A percentile compares a stretch with the other conserved stretches of the same genome.
phyloP scores from a whole-genome alignment of 2,329 filamentous ascomycete genomes.

The Fusarium liriodendri region DNA sequence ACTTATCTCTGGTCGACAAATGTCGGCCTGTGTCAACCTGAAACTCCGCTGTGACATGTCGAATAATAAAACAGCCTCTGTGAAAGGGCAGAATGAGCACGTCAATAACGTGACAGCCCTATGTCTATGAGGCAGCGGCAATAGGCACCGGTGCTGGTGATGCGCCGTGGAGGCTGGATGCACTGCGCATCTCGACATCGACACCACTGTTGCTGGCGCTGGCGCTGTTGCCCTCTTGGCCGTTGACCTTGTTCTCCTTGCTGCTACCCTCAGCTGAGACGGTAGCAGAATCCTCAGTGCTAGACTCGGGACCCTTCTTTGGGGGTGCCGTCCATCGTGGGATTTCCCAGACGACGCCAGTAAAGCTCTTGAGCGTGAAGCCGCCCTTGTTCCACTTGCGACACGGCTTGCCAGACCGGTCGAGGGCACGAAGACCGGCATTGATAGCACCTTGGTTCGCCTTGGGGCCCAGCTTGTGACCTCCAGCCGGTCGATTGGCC shows the following conservation, averaged over 20 bases:
- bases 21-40: conserved; percentile 24
- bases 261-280: conserved; percentile 65
- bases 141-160: conserved; percentile 64
- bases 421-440: conserved; percentile 91
- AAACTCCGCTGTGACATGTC: conserved; percentile 28
- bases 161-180: conserved; percentile 62
- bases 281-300: conserved; percentile 58
- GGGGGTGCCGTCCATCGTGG: conserved; percentile 83
- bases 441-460: conserved; percentile 98
- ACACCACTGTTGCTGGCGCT: conserved; percentile 55
- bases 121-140: conserved; percentile 54
- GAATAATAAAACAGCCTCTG: conserved; percentile 28
- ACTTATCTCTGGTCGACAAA: conserved; percentile 10
- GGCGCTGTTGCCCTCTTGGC: conserved; percentile 60
- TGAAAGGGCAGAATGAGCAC: conserved; percentile 9
- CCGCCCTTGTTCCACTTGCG: conserved; percentile 89
- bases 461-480: conserved; percentile 92
- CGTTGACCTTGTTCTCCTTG: conserved; percentile 75
- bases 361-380: conserved; percentile 91
- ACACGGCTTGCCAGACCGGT: conserved; percentile 91
- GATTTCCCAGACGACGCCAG: conserved; percentile 84
- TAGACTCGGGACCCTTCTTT: conserved; percentile 62
- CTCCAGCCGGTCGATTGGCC: conserved; percentile 60
- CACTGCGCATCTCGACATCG: conserved; percentile 66
- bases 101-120: background rate